Percentiles rank a stretch among this genome's conserved stretches.
These are phyloP conservation scores for Fusarium sp. DNA, from an alignment of 2,329 filamentous ascomycete species.

Conservation along the genomic window DNA sequence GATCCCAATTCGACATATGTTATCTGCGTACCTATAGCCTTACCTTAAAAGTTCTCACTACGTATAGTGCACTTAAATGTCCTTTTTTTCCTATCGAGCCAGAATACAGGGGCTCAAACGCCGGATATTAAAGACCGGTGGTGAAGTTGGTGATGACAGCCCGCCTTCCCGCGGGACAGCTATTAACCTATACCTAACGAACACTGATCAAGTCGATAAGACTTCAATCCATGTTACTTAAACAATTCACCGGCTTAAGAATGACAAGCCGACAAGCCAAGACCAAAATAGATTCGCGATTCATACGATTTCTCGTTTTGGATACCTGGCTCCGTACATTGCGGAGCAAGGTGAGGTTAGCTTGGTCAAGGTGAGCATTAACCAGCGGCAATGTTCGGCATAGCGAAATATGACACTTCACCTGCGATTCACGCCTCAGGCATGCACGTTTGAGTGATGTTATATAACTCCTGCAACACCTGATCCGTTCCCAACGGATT, in stretches of 20 bases:
- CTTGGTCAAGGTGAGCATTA: conserved; percentile 2
- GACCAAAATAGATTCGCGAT: not conserved
- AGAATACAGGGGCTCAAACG: not conserved
- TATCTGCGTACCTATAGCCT: not conserved
- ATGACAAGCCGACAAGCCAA: not conserved
- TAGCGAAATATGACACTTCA: not conserved
- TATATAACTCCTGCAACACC: conserved; percentile 12
- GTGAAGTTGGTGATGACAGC: conserved; percentile 6
- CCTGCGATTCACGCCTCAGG: conserved; percentile 13
- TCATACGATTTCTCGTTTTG: not conserved
- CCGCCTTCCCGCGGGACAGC: conserved; percentile 7
- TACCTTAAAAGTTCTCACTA: not conserved
- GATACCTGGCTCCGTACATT: not conserved
- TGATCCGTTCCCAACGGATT: not conserved
- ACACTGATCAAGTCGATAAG: not conserved
- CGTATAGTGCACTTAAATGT: not conserved
- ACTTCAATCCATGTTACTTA: not conserved
- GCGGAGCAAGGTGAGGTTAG: conserved; percentile 15
- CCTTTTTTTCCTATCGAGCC: not conserved
- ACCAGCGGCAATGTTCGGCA: conserved; percentile 30
- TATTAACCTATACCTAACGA: not conserved
- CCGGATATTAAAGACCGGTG: conserved; percentile 36
- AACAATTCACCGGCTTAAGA: conserved; percentile 6
- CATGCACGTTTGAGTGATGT: not conserved
- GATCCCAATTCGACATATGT: not conserved